Evolutionary conservation across 2,329 filamentous ascomycete genomes (phyloP).

Genomic region (Fusarium denticulatum): DNA sequence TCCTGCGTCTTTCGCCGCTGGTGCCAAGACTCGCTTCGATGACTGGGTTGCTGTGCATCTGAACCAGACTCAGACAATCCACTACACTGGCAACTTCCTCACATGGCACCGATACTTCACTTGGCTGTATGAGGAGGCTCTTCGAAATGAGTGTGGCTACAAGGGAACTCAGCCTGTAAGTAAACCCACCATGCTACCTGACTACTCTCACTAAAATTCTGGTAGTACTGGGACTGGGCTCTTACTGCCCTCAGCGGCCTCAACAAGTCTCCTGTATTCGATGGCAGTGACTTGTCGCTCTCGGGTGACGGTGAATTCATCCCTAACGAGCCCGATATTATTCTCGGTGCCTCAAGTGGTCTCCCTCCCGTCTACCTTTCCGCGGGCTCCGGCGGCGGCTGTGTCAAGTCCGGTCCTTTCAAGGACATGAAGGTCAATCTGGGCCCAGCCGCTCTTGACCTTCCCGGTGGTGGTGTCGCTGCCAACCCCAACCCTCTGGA

Average conservation of each 20-base stretch:
- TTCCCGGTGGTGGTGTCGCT: conserved; percentile 39
- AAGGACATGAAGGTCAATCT: conserved; percentile 53
- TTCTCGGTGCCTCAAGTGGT: conserved; percentile 42
- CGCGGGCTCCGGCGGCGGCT: conserved; percentile 65
- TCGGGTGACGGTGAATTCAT: conserved; percentile 55
- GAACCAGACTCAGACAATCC: conserved; percentile 57
- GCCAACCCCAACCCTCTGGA: conserved; percentile 41
- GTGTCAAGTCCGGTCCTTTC: conserved; percentile 62
- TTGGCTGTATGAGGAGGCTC: conserved; percentile 46
- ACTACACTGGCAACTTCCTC: conserved; percentile 51
- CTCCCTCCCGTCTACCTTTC: conserved; percentile 48
- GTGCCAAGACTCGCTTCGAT: conserved; percentile 58
- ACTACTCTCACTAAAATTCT: neutral
- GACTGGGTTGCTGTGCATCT: conserved; percentile 62
- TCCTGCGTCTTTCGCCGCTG: conserved; percentile 49
- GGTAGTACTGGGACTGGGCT: conserved; percentile 59
- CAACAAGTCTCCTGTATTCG: conserved; percentile 57
- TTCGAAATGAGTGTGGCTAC: conserved; percentile 49
- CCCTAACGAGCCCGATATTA: conserved; percentile 33
- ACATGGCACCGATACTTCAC: conserved; percentile 48
- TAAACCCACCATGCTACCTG: neutral
- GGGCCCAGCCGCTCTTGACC: conserved; percentile 49
- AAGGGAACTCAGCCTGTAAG: conserved; percentile 52
- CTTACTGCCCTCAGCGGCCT: conserved; percentile 50
- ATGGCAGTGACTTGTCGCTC: conserved; percentile 58